Conservation (phyloP, 2,329 filamentous ascomycete species). For the Diaporthe sp. region DNA sequence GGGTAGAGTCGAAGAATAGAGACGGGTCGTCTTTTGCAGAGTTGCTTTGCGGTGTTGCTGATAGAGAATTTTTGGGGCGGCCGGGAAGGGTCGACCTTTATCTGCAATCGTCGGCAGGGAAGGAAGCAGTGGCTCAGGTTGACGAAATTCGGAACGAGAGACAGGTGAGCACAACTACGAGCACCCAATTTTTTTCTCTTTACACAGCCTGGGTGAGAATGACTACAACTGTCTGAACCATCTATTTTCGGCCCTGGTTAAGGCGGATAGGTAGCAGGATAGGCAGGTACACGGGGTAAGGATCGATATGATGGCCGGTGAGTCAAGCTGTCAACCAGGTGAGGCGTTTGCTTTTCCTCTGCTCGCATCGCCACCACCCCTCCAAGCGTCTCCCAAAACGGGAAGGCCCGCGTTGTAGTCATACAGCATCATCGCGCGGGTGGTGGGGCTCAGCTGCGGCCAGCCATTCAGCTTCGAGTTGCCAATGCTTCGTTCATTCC, state of each 20-base stretch:
- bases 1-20: conserved; percentile 3
- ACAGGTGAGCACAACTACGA: background rate
- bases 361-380: conserved; percentile 27
- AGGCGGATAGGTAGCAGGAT: background rate
- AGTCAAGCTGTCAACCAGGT: conserved; percentile 17
- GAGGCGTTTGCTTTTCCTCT: background rate
- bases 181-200: background rate
- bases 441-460: background rate
- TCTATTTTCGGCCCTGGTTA: background rate
- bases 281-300: background rate
- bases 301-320: conserved; percentile 35
- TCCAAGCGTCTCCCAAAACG: conserved; percentile 33
- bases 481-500: conserved; percentile 24
- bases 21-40: conserved; percentile 14
- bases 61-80: conserved; percentile 39
- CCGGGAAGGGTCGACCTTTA: conserved; percentile 39
- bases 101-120: conserved; percentile 41
- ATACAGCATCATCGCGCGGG: conserved; percentile 37
- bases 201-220: conserved; percentile 15
- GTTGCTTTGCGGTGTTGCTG: conserved; percentile 37
- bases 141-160: conserved; percentile 14
- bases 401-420: conserved; percentile 40
- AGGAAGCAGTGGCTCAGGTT: conserved; percentile 21
- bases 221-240: conserved; percentile 5
- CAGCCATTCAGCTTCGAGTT: conserved; percentile 8